Percentiles rank a stretch among this genome's conserved stretches.
Conservation (phyloP, 129 eudicot genomes). For the Lactuca sativa region DNA sequence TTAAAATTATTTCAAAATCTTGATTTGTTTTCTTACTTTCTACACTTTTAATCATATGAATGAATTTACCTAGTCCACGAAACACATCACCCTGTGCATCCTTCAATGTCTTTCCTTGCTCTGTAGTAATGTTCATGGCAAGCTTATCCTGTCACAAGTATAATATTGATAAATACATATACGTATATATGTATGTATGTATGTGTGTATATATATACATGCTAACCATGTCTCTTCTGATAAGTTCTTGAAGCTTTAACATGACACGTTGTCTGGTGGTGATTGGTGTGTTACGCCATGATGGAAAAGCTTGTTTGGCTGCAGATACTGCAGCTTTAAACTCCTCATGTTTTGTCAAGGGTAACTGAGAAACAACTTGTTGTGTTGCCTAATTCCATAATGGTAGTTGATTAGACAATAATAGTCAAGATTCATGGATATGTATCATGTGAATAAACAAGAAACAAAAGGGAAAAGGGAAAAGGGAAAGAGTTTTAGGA, state of each 20-base stretch:
- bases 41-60: neutral
- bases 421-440: neutral
- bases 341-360: conserved; percentile 81
- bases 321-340: conserved; percentile 95
- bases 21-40: conserved; percentile 4
- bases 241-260: conserved; percentile 93
- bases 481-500: neutral
- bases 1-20: conserved; percentile 2
- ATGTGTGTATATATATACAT: neutral
- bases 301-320: conserved; percentile 84
- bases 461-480: neutral
- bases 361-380: conserved; percentile 87
- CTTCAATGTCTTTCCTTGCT: conserved; percentile 95
- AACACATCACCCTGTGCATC: conserved; percentile 99
- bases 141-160: conserved; percentile 69
- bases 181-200: too few relatives aligned
- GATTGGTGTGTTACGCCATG: conserved; percentile 89
- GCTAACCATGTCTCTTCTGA: conserved; percentile 86
- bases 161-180: too few relatives aligned
- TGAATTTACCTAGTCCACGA: conserved; percentile 83
- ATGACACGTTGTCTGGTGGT: conserved; percentile 92
- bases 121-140: conserved; percentile 85
- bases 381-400: conserved; percentile 74
- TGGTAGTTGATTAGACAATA: conserved; percentile 5
- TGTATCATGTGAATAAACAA: neutral